Base-by-base conservation (phyloP, 2,329 filamentous ascomycete species). In the Orbilia brochopaga region DNA sequence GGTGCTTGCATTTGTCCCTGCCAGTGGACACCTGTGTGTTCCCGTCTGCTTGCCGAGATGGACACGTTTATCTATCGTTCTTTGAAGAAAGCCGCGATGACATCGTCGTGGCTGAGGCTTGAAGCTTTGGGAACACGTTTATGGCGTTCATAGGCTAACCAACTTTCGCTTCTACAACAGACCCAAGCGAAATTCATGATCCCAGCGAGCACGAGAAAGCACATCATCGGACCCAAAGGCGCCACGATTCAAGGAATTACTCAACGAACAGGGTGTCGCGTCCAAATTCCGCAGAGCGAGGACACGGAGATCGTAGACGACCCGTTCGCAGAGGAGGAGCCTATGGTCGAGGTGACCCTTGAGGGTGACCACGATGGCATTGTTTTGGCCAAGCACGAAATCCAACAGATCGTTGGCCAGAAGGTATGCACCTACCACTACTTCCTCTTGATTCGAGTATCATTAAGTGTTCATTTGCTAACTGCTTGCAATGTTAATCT, bases 151-250 rank as follows among this genome's bases (percentile, higher is more conserved):
- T 17, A 50, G 21, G 10, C 4, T 50, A 70, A 32, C 4, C 44
- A 70, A 32, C n/a, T 17, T 44, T 35, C n/a, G 24, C n/a, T 84
- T 90, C 78, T 88, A 87, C 74, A 57, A 6, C 24, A 70, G 64
- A 57, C 65, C 46, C 55, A 65, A 30, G 53, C 53, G 37, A 75
- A 72, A 10, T 86, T 97, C 54, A 84, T 90, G 1, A 89, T 99
- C 74, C 94, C 93, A 58, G 85, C 88, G 54, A 93, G 91, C 42
- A 87, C 91, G 21, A 88, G 92, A 73, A 87, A 92, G 59, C 89
- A 93, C 80, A 92, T 99, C 80, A 97, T 99, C 79, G 95, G 94
- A 76, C 92, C 91, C 78, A 88, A 90, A 78, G 95, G 95, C 67
- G 86, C 91, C 24, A 93, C 89, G 73, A 95, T 99, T 79, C 93